Base-by-base conservation (phyloP, 2,329 filamentous ascomycete genomes). In the Aspergillus versicolor region DNA sequence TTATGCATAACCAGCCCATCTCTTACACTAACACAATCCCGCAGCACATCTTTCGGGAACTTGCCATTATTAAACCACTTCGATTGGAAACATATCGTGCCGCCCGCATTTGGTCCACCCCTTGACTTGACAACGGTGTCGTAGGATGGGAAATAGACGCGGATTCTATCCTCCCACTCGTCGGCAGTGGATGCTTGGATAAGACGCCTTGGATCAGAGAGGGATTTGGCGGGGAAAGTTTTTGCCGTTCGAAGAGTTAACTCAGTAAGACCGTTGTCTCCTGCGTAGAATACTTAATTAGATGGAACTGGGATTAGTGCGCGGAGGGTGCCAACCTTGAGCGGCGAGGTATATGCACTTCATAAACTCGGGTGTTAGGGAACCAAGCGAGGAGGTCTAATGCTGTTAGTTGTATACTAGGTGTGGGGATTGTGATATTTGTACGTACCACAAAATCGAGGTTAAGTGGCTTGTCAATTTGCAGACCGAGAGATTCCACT, bases 1-100 rank as follows among this genome's bases (percentile, higher is more conserved):
- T 86, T 95, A 74, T 99, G 94, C 79, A 95, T 90, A 61, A 99
- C 77, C 21, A 97, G 71, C 0, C 91, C 90, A 3, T 75, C 64
- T 37, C 92, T 81, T 22, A 79, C 82, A 61, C 89, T 95, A 61
- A 86, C 78, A 69, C 88, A 92, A 70, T 97, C 91, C 51, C 87
- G 84, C 66, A 97, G 77, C 30, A 90, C 77, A 41, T 84, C 74
- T 42, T 80, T 82, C 4, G 93, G 93, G 66, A 97, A 97, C 0
- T 77, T 83, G 2, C 80, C 60, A 1, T 82, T 76, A 42, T 87
- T 79, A 82, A 88, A 97, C 86, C 87, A 92, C 60, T 84, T 86
- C 8, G 82, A 76, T 59, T 88, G 83, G 58, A 94, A 82, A 67
- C 89, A 96, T 58, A 97, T 92, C 0, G 92, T 96, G 8, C 93